Base-by-base conservation (phyloP, 2,329 filamentous ascomycete genomes). In the Grosmannia huntii region DNA sequence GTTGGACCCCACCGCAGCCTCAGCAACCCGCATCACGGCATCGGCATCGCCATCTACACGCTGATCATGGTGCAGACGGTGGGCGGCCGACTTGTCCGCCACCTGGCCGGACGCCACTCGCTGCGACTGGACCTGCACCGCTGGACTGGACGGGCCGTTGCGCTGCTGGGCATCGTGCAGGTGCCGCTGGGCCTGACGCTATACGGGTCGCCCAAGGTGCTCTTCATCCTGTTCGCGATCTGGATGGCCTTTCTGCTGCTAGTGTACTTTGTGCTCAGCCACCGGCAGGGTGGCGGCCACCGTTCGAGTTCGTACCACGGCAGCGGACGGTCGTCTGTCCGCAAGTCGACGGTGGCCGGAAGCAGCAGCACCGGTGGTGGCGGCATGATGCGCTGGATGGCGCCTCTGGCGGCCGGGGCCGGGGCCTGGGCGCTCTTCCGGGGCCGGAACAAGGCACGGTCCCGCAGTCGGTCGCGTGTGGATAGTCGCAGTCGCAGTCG, bases 111-210 rank as follows among this genome's bases (percentile, higher is more conserved):
- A 36, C 76, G 73, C 33, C 76, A 74, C 55, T 78, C 77, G 21
- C 66, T 80, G 16, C 73, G 80, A 23, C 70, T 77, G 44, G 77
- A 87, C 78, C 71, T 97, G 49, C 94, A 99, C 72, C 87, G 91
- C 68, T 96, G 94, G 90, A 73, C 88, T 21, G 94, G 94, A 21
- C 79, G 91, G 59, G 74, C 81, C 0, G 83, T 92, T 65, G 86
- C 88, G 3, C 72, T 97, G 21, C 76, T 99, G 4, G 94, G 89
- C 0, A 84, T 97, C 63, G 80, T 85, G 4, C 94, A 99, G 68
- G 83, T 99, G 12, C 87, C 94, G 0, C 77, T 99, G 0, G 94
- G 94, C 0, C 76, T 99, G 53, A 91, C 91, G 0, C 77, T 99
- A 1, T 99, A 96, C 66, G 94, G 94, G 6, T 96, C 91, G 33